A percentile compares a stretch with the other conserved stretches of the same genome.
phyloP scores from a whole-genome alignment of 2,329 filamentous ascomycete genomes.

The Penicillium nordicum region DNA sequence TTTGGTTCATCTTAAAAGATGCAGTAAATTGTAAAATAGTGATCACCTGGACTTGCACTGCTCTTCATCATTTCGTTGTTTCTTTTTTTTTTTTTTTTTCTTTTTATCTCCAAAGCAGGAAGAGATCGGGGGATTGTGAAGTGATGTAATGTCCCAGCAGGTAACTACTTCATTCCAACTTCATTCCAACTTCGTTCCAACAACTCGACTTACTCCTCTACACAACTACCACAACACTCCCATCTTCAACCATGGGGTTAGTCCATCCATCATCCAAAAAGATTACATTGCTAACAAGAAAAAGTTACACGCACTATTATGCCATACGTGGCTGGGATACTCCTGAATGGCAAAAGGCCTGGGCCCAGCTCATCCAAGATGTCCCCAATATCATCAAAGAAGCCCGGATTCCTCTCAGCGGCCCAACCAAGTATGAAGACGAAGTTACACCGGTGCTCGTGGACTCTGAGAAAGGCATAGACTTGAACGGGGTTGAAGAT shows the following conservation, averaged over 20 bases:
- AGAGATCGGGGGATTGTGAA: background rate
- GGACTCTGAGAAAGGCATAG: constrained; percentile 6
- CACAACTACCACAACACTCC: background rate
- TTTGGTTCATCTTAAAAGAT: background rate
- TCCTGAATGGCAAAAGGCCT: constrained; percentile 14
- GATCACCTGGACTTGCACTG: background rate
- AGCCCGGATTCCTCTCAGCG: background rate
- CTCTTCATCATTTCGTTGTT: too few species aligned
- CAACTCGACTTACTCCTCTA: background rate
- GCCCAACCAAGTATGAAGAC: background rate
- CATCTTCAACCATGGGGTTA: background rate
- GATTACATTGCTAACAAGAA: background rate
- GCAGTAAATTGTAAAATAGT: background rate
- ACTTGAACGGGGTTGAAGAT: constrained; percentile 9
- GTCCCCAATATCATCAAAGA: constrained; percentile 8
- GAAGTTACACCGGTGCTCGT: background rate
- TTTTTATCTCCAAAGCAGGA: background rate
- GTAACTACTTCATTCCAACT: background rate
- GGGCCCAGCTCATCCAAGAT: constrained; percentile 16
- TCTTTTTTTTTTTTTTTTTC: background rate
- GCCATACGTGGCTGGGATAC: constrained; percentile 7
- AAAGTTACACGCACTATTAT: constrained; percentile 22
- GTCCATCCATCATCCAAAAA: background rate
- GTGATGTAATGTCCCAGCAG: background rate
- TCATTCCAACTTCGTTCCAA: background rate